Evolutionary conservation across 345 rosid genomes (phyloP).

Genomic region (Syzygium oleosum): DNA sequence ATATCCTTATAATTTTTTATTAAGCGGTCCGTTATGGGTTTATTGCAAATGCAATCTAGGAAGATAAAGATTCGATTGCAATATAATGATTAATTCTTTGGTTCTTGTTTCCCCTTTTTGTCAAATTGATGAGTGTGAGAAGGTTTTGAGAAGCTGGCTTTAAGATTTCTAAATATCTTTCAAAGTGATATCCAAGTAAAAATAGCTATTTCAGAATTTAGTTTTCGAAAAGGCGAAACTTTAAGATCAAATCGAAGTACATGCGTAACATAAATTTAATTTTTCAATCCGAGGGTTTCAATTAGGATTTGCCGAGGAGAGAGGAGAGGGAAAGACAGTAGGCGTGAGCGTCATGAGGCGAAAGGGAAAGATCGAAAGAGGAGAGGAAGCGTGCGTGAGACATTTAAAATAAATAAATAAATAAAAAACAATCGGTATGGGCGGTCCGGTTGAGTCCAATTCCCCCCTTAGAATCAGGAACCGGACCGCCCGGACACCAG

Average conservation of each 20-base stretch:
- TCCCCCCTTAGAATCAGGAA: no score
- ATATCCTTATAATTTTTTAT: not conserved
- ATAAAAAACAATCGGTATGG: no score
- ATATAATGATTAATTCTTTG: not conserved
- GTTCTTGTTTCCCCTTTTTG: not conserved
- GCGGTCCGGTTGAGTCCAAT: no score
- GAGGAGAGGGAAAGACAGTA: no score
- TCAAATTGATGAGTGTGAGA: not conserved
- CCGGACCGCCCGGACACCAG: no score
- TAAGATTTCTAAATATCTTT: not conserved
- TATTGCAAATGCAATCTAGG: not conserved
- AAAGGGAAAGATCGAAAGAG: no score
- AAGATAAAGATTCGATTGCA: not conserved
- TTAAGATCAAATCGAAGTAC: not conserved
- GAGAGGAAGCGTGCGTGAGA: no score
- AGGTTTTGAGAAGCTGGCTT: not conserved
- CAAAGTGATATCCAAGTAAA: not conserved
- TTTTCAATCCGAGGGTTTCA: not conserved
- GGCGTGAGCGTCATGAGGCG: no score
- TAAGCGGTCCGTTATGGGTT: no score
- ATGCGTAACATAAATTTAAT: not conserved
- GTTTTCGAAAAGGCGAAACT: accelerated
- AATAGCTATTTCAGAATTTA: not conserved
- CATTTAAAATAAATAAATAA: no score
- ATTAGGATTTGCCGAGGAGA: not conserved